A percentile compares a stretch with the other conserved stretches of the same genome.
Evolutionary conservation across 768 basidiomycete species (phyloP).

Genomic region (Tremella fuciformis): DNA sequence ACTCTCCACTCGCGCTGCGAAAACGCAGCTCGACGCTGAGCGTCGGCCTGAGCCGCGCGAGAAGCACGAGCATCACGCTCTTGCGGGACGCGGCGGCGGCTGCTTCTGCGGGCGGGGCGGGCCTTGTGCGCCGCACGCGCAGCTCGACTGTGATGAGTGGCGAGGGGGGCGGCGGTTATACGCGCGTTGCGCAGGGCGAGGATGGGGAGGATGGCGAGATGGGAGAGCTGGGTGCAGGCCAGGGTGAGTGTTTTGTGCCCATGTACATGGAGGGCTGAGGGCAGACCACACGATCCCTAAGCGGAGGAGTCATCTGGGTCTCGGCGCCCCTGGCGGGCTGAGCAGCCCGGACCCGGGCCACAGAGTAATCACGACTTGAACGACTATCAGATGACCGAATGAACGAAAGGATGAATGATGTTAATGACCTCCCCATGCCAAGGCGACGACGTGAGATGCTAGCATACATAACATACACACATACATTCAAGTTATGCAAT

Average conservation of each 20-base stretch:
- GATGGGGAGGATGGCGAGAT: neutral
- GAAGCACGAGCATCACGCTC: conserved; percentile 14
- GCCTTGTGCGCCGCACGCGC: neutral
- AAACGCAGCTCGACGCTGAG: neutral
- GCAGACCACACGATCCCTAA: conserved; percentile 1
- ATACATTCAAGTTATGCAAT: too few species aligned
- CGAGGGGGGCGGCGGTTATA: neutral
- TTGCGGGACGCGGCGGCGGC: conserved; percentile 3
- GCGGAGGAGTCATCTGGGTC: neutral
- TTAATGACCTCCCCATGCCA: neutral
- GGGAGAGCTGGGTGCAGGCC: neutral
- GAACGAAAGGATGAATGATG: neutral
- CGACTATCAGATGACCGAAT: neutral
- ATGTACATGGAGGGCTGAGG: neutral
- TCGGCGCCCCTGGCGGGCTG: neutral
- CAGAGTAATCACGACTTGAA: neutral
- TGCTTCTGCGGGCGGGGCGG: neutral
- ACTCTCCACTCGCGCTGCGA: neutral
- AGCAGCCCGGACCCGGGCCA: neutral
- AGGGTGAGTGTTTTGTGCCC: neutral
- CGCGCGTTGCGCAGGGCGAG: neutral
- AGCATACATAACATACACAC: too few species aligned
- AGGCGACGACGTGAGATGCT: neutral
- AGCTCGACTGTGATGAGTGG: conserved; percentile 4
- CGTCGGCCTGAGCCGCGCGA: conserved; percentile 4